Percentiles rank a stretch among this genome's conserved stretches.
Evolutionary conservation across 148 eudicot species (phyloP).

Genomic region (Polygonum maritimum): DNA sequence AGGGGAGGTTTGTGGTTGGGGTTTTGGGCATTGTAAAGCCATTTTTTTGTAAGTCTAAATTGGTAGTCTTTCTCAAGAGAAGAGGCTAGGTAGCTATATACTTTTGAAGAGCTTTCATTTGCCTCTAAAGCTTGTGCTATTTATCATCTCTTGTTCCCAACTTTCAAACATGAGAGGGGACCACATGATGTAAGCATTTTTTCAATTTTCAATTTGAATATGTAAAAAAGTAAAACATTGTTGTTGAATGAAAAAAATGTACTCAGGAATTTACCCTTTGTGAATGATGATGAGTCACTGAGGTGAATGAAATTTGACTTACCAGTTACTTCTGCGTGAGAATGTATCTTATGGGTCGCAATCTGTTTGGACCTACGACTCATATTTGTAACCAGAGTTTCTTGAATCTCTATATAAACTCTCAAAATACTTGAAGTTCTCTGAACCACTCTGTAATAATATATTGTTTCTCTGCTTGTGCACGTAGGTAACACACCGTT

Average conservation of each 20-base stretch:
- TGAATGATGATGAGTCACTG: background rate
- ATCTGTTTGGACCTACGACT: too few species aligned
- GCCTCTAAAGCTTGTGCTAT: background rate
- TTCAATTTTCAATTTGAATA: too few species aligned
- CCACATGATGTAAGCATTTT: background rate
- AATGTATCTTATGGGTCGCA: background rate
- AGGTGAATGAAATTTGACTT: background rate
- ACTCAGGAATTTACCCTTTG: background rate
- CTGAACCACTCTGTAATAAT: too few species aligned
- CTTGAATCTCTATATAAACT: too few species aligned
- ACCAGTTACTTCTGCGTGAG: background rate
- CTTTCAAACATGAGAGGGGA: background rate
- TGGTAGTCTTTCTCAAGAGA: background rate
- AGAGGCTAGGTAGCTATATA: background rate
- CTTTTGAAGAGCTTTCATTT: background rate
- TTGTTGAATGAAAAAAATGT: background rate
- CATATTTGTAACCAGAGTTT: too few species aligned
- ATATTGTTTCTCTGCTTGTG: too few species aligned
- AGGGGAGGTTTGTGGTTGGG: background rate
- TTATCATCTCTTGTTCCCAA: background rate
- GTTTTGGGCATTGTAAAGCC: background rate
- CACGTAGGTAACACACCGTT: too few species aligned
- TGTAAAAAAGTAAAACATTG: background rate
- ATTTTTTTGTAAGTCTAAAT: background rate
- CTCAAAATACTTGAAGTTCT: too few species aligned